Percentiles rank a stretch among this genome's conserved stretches.
Evolutionary conservation across 176 grass and related monocot genomes (phyloP).

Genomic region (Poa annua): DNA sequence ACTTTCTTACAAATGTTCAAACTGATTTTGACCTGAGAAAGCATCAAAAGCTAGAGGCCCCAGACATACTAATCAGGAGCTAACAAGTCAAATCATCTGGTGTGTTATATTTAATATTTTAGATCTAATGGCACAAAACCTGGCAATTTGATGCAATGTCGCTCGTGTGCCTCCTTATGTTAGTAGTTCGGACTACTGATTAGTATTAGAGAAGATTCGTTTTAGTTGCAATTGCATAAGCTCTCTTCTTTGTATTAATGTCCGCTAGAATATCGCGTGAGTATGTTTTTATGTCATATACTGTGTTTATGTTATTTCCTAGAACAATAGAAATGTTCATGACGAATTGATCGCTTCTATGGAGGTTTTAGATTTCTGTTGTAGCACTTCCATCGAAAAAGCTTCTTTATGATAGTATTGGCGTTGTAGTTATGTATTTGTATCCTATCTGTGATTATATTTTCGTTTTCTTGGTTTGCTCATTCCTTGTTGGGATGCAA

Average conservation of each 20-base stretch:
- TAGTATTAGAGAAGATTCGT: slow-evolving; percentile 20
- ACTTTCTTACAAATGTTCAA: background rate
- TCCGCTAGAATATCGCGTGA: background rate
- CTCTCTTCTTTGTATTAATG: background rate
- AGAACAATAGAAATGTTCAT: background rate
- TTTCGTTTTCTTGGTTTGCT: slow-evolving; percentile 27
- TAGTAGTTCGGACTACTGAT: background rate
- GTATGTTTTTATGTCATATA: background rate
- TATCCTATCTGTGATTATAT: background rate
- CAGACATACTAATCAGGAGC: slow-evolving; percentile 6
- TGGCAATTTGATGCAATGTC: background rate
- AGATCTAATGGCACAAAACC: background rate
- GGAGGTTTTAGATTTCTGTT: background rate
- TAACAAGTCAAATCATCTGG: background rate
- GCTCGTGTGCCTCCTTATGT: background rate
- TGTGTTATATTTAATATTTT: background rate
- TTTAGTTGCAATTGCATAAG: background rate
- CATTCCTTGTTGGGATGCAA: background rate
- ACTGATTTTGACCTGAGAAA: slow-evolving; percentile 26
- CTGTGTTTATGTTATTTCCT: background rate
- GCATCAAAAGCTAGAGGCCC: background rate
- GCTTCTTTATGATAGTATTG: background rate
- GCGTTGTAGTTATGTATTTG: background rate
- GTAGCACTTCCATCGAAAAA: background rate
- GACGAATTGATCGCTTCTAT: background rate